Evolutionary conservation across 2,329 filamentous ascomycete genomes (phyloP), one percentile per base, ranked within the genome.

Genomic region (Fusarium domesticum): DNA sequence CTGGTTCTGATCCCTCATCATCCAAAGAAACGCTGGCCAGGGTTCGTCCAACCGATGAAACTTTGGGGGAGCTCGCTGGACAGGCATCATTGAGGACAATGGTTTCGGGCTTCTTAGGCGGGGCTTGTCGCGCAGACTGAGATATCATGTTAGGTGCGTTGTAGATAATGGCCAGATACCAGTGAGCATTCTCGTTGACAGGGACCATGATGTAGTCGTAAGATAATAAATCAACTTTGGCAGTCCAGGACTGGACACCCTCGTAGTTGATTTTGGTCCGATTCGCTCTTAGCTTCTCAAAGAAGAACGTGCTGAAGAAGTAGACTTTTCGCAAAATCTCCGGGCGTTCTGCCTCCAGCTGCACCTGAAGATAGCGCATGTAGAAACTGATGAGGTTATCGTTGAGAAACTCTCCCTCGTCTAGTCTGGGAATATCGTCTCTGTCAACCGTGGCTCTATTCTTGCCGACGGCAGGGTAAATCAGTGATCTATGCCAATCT

Each of bases 101-200:
- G n/a, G 39, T 41, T 17, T 49, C 53, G 18, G n/a, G 40, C 10
- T 42, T 23, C 25, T 23, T 39, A 12, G 45, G 23, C 6, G 19
- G 36, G 18, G 53, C 41, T 18, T 51, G 40, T 6, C 48, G 45
- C 14, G 39, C 20, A n/a, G 44, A 35, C 17, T 44, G 33, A 17
- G 50, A 64, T 6, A 81, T 60, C 17, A 93, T 73, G 39, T 77
- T 83, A 4, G 81, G 78, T 3, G 92, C 77, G 59, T 98, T 96
- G 76, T 89, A 96, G 40, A 98, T 92, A 43, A 98, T 92, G 12
- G 89, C 90, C 53, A 97, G 73, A 67, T 93, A 97, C 93, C 95
- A 98, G 66, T 98, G 93, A 2, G 75, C 70, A 54, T 81, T 74
- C 62, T 96, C 87, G 58, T 96, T 95, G 64, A 98, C 89, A 0